Base-by-base conservation (phyloP, 768 basidiomycete genomes). In the Leucosporidium yakuticum region DNA sequence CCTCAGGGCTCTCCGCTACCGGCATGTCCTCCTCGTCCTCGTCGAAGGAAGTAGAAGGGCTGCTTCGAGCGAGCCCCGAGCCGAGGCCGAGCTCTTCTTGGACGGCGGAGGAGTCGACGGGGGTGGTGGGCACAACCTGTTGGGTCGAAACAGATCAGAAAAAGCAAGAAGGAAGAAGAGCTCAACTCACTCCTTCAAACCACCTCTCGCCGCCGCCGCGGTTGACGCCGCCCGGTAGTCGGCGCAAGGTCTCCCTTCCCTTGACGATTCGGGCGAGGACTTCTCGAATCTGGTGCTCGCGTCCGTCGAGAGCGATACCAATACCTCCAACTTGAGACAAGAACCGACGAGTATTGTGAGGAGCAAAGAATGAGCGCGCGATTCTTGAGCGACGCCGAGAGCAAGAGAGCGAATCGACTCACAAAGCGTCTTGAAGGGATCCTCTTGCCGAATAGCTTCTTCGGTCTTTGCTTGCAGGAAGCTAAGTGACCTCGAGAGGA, bases 391-490 rank as follows among this genome's bases (percentile, higher is more conserved):
- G 12, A n/a, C 2, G 44, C 5, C 25, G 48, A 15, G 21, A 29
- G 57, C 47, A 47, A 20, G 27, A 57, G 32, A 6, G 15, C 14
- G 50, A 20, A 19, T 8, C 27, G 34, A 56, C 67, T 36, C 34
- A 36, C 34, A 54, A 19, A 69, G 54, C 20, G 32, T 27, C 56
- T 56, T 59, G 60, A 69, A 69, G n/a, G 71, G 68, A 34, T 73
- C 71, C 25, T 55, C 27, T 39, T 64, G 62, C 11, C 36, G 39
- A 7, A 69, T 44, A 5, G 71, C 71, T 29, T 73, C 71, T 39
- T 73, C 62, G 49, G 68, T 67, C 62, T 73, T 73, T 25, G 44
- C 54, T 59, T 73, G 68, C 29, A 69, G 55, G 51, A 64, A 73
- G 32, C 56, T 60, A 14, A 73, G 21, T 31, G 65, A 67, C 32